A percentile compares a stretch with the other conserved stretches of the same genome.
phyloP scores from a whole-genome alignment of 2,329 filamentous ascomycete genomes.

The Paraphaeosphaeria sporulosa region DNA sequence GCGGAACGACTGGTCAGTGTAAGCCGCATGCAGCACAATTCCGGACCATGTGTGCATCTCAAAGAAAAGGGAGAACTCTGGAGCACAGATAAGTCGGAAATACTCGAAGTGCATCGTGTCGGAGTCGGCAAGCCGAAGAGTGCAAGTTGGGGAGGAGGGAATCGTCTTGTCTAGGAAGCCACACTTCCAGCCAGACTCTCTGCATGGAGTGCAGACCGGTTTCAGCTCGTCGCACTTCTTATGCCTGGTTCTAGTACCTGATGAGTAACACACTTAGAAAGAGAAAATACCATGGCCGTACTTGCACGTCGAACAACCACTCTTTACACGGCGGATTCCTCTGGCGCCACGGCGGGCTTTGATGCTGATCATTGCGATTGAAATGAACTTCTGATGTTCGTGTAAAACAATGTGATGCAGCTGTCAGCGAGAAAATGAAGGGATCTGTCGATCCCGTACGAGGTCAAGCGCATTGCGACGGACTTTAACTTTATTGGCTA shows the following conservation, averaged over 20 bases:
- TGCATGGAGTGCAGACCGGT: conserved; percentile 6
- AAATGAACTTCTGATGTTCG: background rate
- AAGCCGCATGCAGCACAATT: conserved; percentile 5
- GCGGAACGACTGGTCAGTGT: background rate
- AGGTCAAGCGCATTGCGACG: background rate
- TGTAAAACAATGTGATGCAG: background rate
- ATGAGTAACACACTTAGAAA: background rate
- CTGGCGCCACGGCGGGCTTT: conserved; percentile 21
- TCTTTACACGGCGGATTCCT: conserved; percentile 9
- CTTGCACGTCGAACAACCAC: conserved; percentile 9
- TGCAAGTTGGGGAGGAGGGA: background rate
- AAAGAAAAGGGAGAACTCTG: conserved; percentile 10
- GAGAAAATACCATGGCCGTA: background rate
- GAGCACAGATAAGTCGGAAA: conserved; percentile 7
- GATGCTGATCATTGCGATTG: background rate
- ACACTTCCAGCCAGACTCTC: background rate
- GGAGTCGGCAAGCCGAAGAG: background rate
- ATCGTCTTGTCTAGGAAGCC: background rate
- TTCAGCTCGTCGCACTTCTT: conserved; percentile 14
- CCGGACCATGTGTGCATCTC: background rate
- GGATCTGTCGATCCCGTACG: background rate
- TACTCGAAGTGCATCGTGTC: conserved; percentile 8
- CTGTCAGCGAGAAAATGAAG: background rate
- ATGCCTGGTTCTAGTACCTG: conserved; percentile 2
- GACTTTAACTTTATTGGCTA: conserved; percentile 1